Evolutionary conservation across 495 filamentous ascomycete species (phyloP).

Genomic region (Aspergillus bridgeri): DNA sequence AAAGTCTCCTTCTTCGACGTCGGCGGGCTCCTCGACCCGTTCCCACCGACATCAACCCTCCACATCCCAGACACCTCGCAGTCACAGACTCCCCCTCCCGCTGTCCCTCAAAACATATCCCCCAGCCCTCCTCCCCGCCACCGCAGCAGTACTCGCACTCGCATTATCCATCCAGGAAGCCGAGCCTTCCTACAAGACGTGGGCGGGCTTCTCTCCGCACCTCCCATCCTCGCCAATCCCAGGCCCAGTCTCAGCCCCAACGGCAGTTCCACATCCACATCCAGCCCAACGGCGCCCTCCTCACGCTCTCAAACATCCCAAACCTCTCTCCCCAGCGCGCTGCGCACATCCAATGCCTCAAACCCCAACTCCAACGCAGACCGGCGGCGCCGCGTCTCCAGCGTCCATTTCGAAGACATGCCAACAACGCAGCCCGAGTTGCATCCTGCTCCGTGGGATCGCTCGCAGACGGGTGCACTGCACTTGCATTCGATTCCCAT

Average conservation of each 20-base stretch:
- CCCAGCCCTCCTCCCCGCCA: too few relatives aligned
- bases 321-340: slow-evolving; percentile 10
- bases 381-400: slow-evolving; percentile 11
- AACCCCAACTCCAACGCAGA: neutral
- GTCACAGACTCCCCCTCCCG: too few relatives aligned
- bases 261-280: slow-evolving; percentile 22
- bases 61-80: slow-evolving; percentile 6
- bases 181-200: slow-evolving; percentile 57
- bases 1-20: slow-evolving; percentile 67
- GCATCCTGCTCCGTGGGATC: slow-evolving; percentile 21
- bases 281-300: slow-evolving; percentile 15
- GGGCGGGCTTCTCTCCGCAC: slow-evolving; percentile 46
- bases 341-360: slow-evolving; percentile 5
- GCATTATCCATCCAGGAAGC: slow-evolving; percentile 48
- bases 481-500: slow-evolving; percentile 16
- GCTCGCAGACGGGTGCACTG: slow-evolving; percentile 19
- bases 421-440: slow-evolving; percentile 5
- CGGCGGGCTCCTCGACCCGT: slow-evolving; percentile 55
- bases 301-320: slow-evolving; percentile 11
- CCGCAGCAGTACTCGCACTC: slow-evolving; percentile 11
- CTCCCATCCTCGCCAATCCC: too few relatives aligned
- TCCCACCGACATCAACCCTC: slow-evolving; percentile 10
- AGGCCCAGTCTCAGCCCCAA: too few relatives aligned
- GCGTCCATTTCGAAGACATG: slow-evolving; percentile 22
- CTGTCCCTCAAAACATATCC: neutral